A percentile compares a stretch with the other conserved stretches of the same genome.
Conservation (phyloP, 176 grass and related monocot species). For the Paspalum vaginatum region DNA sequence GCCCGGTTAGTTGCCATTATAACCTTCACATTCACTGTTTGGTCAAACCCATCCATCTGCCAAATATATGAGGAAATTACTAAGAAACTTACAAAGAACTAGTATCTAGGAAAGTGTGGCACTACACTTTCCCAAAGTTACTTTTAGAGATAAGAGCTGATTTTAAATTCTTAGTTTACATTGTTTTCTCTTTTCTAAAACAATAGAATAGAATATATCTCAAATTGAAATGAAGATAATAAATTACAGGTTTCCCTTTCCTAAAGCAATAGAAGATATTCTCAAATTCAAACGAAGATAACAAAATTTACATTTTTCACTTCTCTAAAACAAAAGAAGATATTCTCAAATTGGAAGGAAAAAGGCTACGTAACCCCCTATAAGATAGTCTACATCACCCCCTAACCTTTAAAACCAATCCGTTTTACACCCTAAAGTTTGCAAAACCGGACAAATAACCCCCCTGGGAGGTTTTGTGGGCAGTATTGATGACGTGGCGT, state of each 20-base stretch:
- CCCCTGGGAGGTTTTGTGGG: no score
- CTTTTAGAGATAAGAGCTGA: neutral
- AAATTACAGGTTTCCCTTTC: neutral
- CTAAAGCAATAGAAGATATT: no score
- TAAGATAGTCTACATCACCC: no score
- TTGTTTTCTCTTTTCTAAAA: neutral
- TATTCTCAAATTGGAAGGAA: neutral
- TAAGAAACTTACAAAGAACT: neutral
- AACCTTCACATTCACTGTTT: conserved; percentile 99
- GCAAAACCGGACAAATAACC: no score
- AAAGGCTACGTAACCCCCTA: no score
- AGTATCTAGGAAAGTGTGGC: neutral
- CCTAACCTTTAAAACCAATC: no score
- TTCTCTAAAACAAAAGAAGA: neutral
- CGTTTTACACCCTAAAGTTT: no score
- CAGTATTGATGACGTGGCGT: no score
- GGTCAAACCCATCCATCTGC: conserved; percentile 99
- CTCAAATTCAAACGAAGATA: no score
- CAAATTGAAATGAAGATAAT: neutral
- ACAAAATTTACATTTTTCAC: neutral
- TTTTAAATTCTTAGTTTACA: neutral
- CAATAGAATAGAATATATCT: neutral
- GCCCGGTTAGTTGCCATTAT: conserved; percentile 99
- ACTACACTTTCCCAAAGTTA: neutral
- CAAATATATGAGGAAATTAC: conserved; percentile 15